Evolutionary conservation across 2,329 filamentous ascomycete species (phyloP).

Genomic region (Fusarium pininemorale): DNA sequence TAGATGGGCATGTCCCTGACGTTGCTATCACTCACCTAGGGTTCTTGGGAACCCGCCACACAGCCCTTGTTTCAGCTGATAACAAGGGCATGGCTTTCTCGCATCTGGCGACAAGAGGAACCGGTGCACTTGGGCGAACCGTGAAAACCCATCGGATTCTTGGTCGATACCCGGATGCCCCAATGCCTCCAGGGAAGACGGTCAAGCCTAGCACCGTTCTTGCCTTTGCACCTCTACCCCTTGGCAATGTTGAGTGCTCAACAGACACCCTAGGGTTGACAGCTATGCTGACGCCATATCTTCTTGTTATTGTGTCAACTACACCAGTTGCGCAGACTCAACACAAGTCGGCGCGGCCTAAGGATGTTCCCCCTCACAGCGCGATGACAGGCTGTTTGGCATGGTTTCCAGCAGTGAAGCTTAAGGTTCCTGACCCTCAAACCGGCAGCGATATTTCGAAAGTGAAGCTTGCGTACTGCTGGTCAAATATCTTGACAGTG

Average conservation of each 20-base stretch:
- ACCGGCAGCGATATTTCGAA: conserved; percentile 76
- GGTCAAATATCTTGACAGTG: conserved; percentile 97
- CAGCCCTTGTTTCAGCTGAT: conserved; percentile 93
- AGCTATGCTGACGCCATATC: conserved; percentile 93
- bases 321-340: conserved; percentile 96
- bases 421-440: conserved; percentile 78
- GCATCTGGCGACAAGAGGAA: conserved; percentile 90
- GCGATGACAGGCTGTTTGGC: conserved; percentile 93
- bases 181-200: conserved; percentile 68
- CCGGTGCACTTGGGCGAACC: conserved; percentile 83
- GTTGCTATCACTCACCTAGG: conserved; percentile 88
- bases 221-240: conserved; percentile 86
- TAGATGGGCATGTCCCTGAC: conserved; percentile 83
- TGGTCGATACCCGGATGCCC: conserved; percentile 84
- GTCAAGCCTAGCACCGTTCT: conserved; percentile 94
- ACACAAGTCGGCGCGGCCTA: conserved; percentile 90
- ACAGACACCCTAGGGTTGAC: conserved; percentile 91
- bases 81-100: conserved; percentile 98
- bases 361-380: conserved; percentile 88
- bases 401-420: conserved; percentile 95
- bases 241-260: conserved; percentile 91
- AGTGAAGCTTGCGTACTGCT: conserved; percentile 94
- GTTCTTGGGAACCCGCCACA: conserved; percentile 92
- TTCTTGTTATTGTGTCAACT: conserved; percentile 96
- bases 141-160: conserved; percentile 92